phyloP scores from a whole-genome alignment of 768 basidiomycete genomes.

The Paxillus involutus region DNA sequence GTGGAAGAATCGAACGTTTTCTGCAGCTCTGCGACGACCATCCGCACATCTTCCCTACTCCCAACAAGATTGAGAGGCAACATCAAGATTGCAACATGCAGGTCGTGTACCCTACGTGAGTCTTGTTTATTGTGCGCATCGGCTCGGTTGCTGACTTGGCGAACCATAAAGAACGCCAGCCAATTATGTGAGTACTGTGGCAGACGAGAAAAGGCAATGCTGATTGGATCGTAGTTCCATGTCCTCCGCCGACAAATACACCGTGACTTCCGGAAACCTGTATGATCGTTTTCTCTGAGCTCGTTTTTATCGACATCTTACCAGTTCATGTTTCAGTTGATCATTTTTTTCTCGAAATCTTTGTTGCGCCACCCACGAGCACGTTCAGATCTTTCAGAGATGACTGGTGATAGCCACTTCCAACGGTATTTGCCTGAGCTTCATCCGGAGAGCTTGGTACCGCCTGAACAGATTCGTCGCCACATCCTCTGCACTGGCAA shows the following conservation, averaged over 20 bases:
- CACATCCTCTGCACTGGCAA: constrained; percentile 88
- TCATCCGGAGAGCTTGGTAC: constrained; percentile 66
- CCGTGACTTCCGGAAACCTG: constrained; percentile 98
- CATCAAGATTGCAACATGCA: constrained; percentile 99
- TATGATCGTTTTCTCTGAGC: constrained; percentile 33
- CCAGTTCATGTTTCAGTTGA: constrained; percentile 49
- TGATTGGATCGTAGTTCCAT: constrained; percentile 64
- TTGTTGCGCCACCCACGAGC: constrained; percentile 94
- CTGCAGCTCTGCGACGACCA: constrained; percentile 98
- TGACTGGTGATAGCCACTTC: constrained; percentile 88
- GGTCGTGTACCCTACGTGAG: constrained; percentile 94
- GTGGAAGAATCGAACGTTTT: constrained; percentile 93
- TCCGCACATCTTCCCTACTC: constrained; percentile 84
- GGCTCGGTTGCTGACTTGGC: constrained; percentile 8
- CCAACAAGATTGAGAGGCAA: constrained; percentile 88
- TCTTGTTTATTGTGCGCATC: constrained; percentile 10
- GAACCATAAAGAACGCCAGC: constrained; percentile 72
- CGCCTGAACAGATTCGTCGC: constrained; percentile 84
- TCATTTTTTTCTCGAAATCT: constrained; percentile 96
- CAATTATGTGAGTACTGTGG: constrained; percentile 67
- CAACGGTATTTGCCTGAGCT: constrained; percentile 90
- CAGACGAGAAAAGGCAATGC: background rate
- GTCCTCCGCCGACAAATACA: constrained; percentile 95
- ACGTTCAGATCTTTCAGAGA: constrained; percentile 82
- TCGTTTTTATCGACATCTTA: background rate